Evolutionary conservation across 176 grass and related monocot species (phyloP).

Genomic region (Bothriochloa decipiens): DNA sequence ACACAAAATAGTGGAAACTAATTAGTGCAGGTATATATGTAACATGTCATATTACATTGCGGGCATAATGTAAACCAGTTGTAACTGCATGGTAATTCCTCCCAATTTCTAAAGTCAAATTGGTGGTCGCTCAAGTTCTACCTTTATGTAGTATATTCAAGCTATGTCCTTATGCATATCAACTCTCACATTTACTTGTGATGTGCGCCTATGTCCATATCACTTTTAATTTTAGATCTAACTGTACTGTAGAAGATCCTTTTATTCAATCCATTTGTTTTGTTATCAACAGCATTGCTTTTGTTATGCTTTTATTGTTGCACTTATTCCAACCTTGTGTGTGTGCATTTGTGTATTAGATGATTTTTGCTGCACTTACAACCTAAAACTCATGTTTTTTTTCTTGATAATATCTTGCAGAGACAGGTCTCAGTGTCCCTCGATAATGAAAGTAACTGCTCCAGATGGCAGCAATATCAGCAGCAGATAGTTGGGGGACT

Average conservation of each 20-base stretch:
- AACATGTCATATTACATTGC: background rate
- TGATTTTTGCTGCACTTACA: conserved; percentile 23
- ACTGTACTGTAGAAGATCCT: background rate
- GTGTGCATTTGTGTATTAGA: conserved; percentile 9
- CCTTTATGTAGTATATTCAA: background rate
- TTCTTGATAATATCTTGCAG: conserved; percentile 55
- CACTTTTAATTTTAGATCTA: background rate
- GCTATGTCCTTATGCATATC: background rate
- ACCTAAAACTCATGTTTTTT: conserved; percentile 25
- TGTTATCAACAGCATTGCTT: background rate
- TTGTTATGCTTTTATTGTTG: background rate
- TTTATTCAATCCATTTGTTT: background rate
- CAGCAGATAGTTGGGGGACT: conserved; percentile 13
- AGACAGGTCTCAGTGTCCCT: conserved; percentile 77
- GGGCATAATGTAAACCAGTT: background rate
- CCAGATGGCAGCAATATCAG: background rate
- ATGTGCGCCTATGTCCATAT: background rate
- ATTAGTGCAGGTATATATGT: background rate
- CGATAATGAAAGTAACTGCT: conserved; percentile 64
- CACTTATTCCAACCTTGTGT: background rate
- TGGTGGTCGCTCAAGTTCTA: background rate
- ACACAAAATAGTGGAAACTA: background rate
- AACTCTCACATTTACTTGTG: background rate
- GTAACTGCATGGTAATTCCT: conserved; percentile 4
- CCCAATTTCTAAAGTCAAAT: background rate